Evolutionary conservation across 345 rosid genomes (phyloP), one percentile per base, ranked within the genome.

Genomic region (Boechera divaricarpa): DNA sequence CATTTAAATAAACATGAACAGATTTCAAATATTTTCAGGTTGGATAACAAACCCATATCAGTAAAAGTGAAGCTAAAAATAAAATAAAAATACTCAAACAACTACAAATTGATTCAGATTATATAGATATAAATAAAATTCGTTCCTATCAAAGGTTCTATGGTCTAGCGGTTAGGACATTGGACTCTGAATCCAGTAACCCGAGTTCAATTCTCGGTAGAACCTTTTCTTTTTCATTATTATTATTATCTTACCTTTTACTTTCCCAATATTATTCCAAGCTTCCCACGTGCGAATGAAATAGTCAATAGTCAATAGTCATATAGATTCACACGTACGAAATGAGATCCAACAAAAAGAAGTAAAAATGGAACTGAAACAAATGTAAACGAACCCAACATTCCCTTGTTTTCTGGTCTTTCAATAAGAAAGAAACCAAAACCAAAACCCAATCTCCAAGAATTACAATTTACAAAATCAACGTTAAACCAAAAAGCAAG

Each of bases 141-240:
- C 24, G 24, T 21, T 21, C 1, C 24, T 1, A 21, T 1, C 1
- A 21, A 21, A 21, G 91, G 90, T 86, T 83, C 89, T 83, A 88
- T 90, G 90, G 91, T 87, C 96, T 87, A 90, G 95, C 81, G 91
- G 95, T 88, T 57, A 88, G 96, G 93, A 86, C 94, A 87, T 87
- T 84, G 90, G 93, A 88, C 92, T 85, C 91, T 92, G 91, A 90
- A 90, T 92, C 91, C 90, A 86, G 88, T 90, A 92, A 87, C 94
- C 91, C 93, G 90, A 88, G 89, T 88, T 90, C 94, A 86, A 90
- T 64, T 88, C 89, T 92, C 90, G 88, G 92, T 90, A 82, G 91
- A 84, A 90, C 93, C 91, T 90, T 89, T 13, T 88, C 1, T 0
- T 13, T 29, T 33, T 13, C 4, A 2, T 0, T 0, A 2, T 28